A percentile compares a stretch with the other conserved stretches of the same genome.
phyloP scores from a whole-genome alignment of 257 asterid genomes.

The Petrea volubilis region DNA sequence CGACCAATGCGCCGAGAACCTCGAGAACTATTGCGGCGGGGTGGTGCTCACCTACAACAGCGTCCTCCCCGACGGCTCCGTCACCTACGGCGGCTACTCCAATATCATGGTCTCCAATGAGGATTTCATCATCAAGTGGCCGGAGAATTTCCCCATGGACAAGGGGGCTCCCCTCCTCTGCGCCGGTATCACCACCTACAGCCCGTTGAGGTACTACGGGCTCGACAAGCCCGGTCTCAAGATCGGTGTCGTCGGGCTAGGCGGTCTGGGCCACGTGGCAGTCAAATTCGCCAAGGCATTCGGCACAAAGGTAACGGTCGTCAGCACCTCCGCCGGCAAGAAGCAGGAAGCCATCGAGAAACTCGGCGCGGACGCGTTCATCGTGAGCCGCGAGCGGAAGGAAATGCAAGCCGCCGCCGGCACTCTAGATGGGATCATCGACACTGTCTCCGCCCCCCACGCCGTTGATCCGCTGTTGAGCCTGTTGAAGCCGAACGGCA shows the following conservation, averaged over 20 bases:
- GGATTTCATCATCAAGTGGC: constrained; percentile 13
- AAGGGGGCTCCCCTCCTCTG: constrained; percentile 17
- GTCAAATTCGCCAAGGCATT: constrained; percentile 17
- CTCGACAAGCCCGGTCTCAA: constrained; percentile 5
- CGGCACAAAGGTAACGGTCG: constrained; percentile 4
- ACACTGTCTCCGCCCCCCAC: constrained; percentile 2
- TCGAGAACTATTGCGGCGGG: constrained; percentile 21
- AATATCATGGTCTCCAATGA: constrained; percentile 7
- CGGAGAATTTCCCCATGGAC: constrained; percentile 12
- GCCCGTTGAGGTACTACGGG: constrained; percentile 17
- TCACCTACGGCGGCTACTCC: constrained; percentile 10
- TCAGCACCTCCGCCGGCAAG: constrained; percentile 15
- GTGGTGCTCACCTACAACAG: neutral
- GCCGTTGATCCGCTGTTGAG: neutral
- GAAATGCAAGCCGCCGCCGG: neutral
- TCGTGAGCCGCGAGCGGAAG: neutral
- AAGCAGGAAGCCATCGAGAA: constrained; percentile 3
- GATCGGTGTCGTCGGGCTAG: constrained; percentile 7
- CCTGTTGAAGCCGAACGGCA: constrained; percentile 22
- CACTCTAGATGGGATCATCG: neutral
- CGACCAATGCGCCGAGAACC: constrained; percentile 28
- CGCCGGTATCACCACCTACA: constrained; percentile 19
- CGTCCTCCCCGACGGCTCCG: constrained; percentile 5
- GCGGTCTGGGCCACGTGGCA: constrained; percentile 14
- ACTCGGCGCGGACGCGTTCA: neutral